A percentile compares a stretch with the other conserved stretches of the same genome.
phyloP scores from a whole-genome alignment of 495 filamentous ascomycete species.

The Hypoxylon rickii region DNA sequence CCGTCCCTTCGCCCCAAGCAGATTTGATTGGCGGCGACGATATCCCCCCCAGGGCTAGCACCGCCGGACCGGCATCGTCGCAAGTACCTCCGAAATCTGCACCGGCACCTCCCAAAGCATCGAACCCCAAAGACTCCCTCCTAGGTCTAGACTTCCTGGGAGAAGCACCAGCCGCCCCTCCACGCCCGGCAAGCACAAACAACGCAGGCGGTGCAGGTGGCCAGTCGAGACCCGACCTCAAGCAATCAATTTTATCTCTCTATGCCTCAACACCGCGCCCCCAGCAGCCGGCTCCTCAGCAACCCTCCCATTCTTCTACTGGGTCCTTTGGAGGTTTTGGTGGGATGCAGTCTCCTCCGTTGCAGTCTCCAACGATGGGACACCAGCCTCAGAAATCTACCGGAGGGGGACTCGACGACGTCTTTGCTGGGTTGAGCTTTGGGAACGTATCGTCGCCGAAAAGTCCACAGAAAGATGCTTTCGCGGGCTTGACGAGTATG shows the following conservation, averaged over 20 bases:
- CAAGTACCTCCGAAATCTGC: conserved; percentile 68
- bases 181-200: conserved; percentile 73
- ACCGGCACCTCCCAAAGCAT: conserved; percentile 60
- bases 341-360: conserved; percentile 63
- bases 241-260: conserved; percentile 94
- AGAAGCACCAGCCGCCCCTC: conserved; percentile 63
- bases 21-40: conserved; percentile 58
- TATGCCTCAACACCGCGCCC: conserved; percentile 83
- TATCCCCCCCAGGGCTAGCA: conserved; percentile 54
- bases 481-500: conserved; percentile 71
- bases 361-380: conserved; percentile 46
- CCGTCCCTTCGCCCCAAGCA: conserved; percentile 45
- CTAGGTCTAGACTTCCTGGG: conserved; percentile 94
- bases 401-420: conserved; percentile 80
- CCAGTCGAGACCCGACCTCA: conserved; percentile 88
- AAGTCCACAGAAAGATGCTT: conserved; percentile 63
- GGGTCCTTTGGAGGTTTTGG: conserved; percentile 64
- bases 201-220: conserved; percentile 59
- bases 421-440: conserved; percentile 85
- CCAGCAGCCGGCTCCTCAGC: conserved; percentile 63
- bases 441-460: conserved; percentile 58
- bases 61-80: conserved; percentile 68
- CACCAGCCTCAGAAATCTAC: conserved; percentile 52
- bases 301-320: conserved; percentile 49
- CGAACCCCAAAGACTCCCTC: conserved; percentile 77